Conservation (phyloP, 2,329 filamentous ascomycete genomes). For the Beauveria rudraprayagi region DNA sequence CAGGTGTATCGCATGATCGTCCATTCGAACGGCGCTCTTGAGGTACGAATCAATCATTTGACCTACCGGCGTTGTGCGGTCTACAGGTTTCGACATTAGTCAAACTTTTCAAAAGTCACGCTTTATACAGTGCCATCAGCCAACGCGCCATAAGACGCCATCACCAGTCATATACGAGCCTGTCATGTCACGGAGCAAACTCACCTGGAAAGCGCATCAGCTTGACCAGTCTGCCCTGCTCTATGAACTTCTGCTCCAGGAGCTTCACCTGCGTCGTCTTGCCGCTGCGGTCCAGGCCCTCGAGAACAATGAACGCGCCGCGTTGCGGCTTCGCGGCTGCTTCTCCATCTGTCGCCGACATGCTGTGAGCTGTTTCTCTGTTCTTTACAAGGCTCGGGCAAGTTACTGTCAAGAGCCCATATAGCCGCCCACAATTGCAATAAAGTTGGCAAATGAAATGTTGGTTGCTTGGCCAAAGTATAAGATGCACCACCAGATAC, state of each 20-base stretch:
- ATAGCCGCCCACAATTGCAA: neutral
- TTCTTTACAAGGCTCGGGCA: neutral
- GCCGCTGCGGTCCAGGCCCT: constrained; percentile 82
- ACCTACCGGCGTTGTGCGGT: constrained; percentile 76
- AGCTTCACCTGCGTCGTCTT: constrained; percentile 84
- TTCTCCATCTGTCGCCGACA: neutral
- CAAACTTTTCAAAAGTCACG: neutral
- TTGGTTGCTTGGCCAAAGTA: neutral
- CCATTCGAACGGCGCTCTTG: constrained; percentile 60
- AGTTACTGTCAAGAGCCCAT: too few species aligned
- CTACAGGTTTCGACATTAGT: constrained; percentile 31
- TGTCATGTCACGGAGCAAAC: constrained; percentile 16
- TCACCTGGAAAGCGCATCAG: constrained; percentile 51
- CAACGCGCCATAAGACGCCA: neutral
- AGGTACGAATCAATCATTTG: constrained; percentile 82
- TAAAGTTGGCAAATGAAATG: neutral
- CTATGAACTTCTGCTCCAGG: constrained; percentile 48
- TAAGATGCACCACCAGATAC: neutral
- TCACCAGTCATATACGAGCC: neutral
- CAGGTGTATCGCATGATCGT: constrained; percentile 84
- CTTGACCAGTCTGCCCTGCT: constrained; percentile 40
- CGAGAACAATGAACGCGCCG: constrained; percentile 74
- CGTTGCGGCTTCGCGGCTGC: constrained; percentile 24
- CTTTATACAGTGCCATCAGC: neutral
- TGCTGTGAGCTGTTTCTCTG: neutral